Evolutionary conservation across 805 yeast genomes (phyloP).

Genomic region (Zygosaccharomyces bisporus): DNA sequence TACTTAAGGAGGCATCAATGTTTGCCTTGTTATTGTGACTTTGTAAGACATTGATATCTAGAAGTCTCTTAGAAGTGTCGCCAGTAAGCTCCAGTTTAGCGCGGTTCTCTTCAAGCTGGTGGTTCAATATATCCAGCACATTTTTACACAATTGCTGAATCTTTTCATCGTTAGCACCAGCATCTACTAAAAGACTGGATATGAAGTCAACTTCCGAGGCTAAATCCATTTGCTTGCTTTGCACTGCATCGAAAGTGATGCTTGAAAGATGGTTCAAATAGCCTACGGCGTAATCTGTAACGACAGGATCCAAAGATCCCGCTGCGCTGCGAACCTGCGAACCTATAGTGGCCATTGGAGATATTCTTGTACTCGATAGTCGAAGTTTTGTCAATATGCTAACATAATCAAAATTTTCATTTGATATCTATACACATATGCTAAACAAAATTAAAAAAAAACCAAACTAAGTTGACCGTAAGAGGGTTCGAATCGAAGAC

Average conservation of each 20-base stretch:
- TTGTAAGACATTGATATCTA: constrained; percentile 71
- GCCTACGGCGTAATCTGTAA: constrained; percentile 85
- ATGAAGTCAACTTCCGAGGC: constrained; percentile 66
- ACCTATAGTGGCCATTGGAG: constrained; percentile 39
- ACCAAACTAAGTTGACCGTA: too few species aligned
- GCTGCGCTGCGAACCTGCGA: constrained; percentile 79
- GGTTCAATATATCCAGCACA: constrained; percentile 46
- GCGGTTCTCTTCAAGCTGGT: constrained; percentile 60
- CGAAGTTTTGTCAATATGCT: not conserved
- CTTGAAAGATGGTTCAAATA: constrained; percentile 78
- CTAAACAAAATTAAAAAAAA: too few species aligned
- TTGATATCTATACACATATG: not conserved
- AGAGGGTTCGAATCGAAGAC: not conserved
- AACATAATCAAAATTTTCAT: too few species aligned
- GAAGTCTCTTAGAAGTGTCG: constrained; percentile 80
- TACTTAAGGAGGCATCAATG: constrained; percentile 68
- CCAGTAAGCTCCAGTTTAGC: constrained; percentile 76
- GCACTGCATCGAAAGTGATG: constrained; percentile 77
- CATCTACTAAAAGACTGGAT: constrained; percentile 60
- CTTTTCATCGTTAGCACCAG: constrained; percentile 70
- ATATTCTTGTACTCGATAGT: not conserved
- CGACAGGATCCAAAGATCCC: constrained; percentile 80
- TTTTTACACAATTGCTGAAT: constrained; percentile 47
- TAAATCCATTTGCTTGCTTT: constrained; percentile 67
- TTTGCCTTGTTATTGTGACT: constrained; percentile 62